Conservation (phyloP, 1,284 basidiomycete species). For the Exsudoporus floridanus region DNA sequence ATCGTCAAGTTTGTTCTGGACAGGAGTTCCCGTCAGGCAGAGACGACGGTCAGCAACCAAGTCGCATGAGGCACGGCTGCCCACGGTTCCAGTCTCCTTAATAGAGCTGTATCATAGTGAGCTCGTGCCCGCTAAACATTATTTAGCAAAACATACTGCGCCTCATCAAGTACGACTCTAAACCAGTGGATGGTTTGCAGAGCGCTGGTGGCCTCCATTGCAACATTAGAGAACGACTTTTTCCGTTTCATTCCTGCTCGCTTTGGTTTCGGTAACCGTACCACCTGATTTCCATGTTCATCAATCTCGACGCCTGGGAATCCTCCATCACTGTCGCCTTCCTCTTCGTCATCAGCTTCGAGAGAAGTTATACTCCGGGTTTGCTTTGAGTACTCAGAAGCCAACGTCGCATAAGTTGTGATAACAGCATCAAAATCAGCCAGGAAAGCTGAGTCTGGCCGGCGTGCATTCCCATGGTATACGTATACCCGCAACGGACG, state of each 20-base stretch:
- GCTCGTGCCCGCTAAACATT: constrained; percentile 1
- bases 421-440: constrained; percentile 97
- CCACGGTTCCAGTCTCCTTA: constrained; percentile 93
- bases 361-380: constrained; percentile 55
- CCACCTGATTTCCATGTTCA: constrained; percentile 61
- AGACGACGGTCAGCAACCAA: constrained; percentile 90
- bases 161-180: constrained; percentile 96
- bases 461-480: constrained; percentile 92
- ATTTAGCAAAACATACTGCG: constrained; percentile 69
- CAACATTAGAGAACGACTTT: constrained; percentile 53
- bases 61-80: constrained; percentile 92
- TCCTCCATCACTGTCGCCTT: constrained; percentile 64
- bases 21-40: constrained; percentile 95
- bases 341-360: constrained; percentile 68
- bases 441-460: constrained; percentile 80
- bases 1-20: constrained; percentile 98
- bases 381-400: constrained; percentile 94
- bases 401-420: constrained; percentile 95
- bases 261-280: constrained; percentile 56
- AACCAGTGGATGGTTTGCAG: constrained; percentile 98
- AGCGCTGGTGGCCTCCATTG: constrained; percentile 73
- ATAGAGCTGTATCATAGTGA: constrained; percentile 69
- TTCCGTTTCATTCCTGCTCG: constrained; percentile 66
- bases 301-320: constrained; percentile 63
- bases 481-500: constrained; percentile 80